Conservation (phyloP, 1,139 yeast genomes). For the Eremothecium coryli region DNA sequence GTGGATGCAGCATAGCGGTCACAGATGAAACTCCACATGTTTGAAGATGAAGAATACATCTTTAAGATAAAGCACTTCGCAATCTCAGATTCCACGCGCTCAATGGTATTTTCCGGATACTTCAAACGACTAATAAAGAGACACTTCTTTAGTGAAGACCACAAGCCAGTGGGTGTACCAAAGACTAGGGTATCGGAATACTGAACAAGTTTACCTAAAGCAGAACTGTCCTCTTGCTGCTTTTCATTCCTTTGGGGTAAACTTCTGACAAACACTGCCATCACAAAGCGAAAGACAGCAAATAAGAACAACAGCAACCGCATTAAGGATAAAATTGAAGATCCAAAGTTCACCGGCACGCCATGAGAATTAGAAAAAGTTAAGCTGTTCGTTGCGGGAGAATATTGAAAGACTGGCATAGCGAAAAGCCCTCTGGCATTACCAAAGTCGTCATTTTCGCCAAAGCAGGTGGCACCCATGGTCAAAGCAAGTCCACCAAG, state of each 20-base stretch:
- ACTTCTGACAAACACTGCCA: conserved; percentile 15
- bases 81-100: conserved; percentile 21
- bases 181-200: conserved; percentile 17
- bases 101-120: conserved; percentile 21
- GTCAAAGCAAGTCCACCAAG: conserved; percentile 30
- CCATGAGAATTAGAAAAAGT: conserved; percentile 20
- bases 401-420: conserved; percentile 26
- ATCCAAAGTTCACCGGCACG: conserved; percentile 18
- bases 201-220: conserved; percentile 14
- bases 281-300: conserved; percentile 10
- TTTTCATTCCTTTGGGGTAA: conserved; percentile 7
- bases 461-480: conserved; percentile 30
- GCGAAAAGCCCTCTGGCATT: conserved; percentile 28
- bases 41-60: conserved; percentile 15
- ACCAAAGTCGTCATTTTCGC: conserved; percentile 27
- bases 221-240: conserved; percentile 11
- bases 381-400: conserved; percentile 24
- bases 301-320: conserved; percentile 12
- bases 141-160: conserved; percentile 15
- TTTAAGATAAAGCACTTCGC: conserved; percentile 27
- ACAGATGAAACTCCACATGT: conserved; percentile 13
- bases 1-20: conserved; percentile 9
- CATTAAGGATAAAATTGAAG: conserved; percentile 24
- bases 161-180: conserved; percentile 10
- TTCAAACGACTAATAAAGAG: conserved; percentile 14